Conservation (phyloP, 345 rosid species). For the Microcos paniculata region DNA sequence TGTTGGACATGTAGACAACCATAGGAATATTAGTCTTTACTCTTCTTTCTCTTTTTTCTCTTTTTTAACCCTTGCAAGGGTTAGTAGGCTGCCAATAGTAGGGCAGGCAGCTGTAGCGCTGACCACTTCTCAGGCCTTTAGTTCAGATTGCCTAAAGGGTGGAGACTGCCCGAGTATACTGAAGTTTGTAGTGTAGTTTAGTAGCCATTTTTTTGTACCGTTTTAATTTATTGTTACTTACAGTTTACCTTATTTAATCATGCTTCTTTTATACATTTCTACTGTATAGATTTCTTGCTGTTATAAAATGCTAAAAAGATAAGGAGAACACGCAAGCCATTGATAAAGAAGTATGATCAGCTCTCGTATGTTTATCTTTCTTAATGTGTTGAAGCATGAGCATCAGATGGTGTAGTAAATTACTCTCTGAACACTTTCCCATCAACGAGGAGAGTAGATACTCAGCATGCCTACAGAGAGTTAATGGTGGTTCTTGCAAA, state of each 20-base stretch:
- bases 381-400: not conserved
- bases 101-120: not conserved
- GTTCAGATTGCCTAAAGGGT: not conserved
- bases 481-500: not conserved
- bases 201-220: not conserved
- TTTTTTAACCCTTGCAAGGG: not conserved
- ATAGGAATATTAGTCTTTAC: not conserved
- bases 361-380: not conserved
- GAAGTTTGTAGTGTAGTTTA: not conserved
- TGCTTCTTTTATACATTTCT: constrained; percentile 2
- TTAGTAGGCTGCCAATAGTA: not conserved
- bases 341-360: not conserved
- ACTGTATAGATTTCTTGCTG: not conserved
- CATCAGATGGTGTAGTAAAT: not conserved
- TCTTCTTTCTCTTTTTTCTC: not conserved
- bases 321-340: not conserved
- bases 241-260: not conserved
- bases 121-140: not conserved
- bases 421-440: not conserved
- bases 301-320: not conserved
- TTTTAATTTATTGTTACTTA: not conserved
- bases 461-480: not conserved
- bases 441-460: not conserved
- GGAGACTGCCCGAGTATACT: not conserved
- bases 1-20: not conserved